Conservation (phyloP, 2,329 filamentous ascomycete genomes). For the Talaromyces sp. region DNA sequence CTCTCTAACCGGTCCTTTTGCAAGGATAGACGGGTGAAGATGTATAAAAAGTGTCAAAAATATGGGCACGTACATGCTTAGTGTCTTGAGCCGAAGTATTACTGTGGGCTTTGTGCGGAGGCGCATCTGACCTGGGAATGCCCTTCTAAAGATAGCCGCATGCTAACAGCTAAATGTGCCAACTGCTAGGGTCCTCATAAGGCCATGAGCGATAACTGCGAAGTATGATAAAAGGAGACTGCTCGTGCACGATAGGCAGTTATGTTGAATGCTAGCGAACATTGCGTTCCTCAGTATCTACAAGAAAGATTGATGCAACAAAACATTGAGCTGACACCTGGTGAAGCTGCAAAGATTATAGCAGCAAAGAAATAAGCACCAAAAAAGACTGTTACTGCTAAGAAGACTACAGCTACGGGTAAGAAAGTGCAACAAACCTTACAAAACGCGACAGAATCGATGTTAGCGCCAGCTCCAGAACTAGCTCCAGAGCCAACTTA, state of each 20-base stretch:
- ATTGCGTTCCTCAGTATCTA: background rate
- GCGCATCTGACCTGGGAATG: conserved; percentile 4
- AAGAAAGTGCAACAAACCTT: background rate
- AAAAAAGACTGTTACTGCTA: background rate
- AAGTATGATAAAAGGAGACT: background rate
- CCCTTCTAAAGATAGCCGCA: background rate
- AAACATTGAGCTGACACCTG: background rate
- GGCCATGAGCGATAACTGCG: background rate
- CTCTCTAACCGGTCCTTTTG: background rate
- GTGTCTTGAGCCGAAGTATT: background rate
- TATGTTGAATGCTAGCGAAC: background rate
- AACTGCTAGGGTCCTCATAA: background rate
- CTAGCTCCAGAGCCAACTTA: too few species aligned
- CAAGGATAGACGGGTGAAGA: background rate
- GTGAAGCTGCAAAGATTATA: background rate
- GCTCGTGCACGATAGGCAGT: background rate
- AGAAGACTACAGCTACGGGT: background rate
- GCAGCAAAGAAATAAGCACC: background rate
- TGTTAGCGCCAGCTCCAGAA: too few species aligned
- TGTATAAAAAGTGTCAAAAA: background rate
- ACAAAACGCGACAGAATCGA: background rate
- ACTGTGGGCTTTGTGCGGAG: conserved; percentile 3
- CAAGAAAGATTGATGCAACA: background rate
- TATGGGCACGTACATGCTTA: background rate
- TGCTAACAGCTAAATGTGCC: background rate